A percentile compares a stretch with the other conserved stretches of the same genome.
Evolutionary conservation across 768 basidiomycete species (phyloP).

Genomic region (Auricularia cornea): DNA sequence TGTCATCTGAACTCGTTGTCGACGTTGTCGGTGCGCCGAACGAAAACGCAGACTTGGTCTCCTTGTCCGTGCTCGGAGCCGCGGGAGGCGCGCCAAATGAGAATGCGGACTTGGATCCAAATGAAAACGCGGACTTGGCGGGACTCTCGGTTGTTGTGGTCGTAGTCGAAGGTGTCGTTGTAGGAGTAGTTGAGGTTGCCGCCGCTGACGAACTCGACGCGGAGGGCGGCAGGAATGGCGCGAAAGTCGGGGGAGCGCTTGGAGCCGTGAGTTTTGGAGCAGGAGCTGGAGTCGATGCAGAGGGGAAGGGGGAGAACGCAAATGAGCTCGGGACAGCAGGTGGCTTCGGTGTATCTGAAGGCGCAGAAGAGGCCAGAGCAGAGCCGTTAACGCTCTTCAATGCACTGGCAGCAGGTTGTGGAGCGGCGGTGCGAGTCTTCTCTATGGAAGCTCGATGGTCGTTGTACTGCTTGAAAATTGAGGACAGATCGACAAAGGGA

Average conservation of each 20-base stretch:
- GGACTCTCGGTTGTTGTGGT: neutral
- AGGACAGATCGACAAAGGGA: conserved; percentile 59
- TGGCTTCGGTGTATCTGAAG: neutral
- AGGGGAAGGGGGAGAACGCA: neutral
- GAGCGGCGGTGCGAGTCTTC: conserved; percentile 41
- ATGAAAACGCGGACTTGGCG: neutral
- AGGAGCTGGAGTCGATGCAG: neutral
- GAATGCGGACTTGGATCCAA: neutral
- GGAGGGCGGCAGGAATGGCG: conserved; percentile 3
- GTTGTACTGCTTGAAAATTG: conserved; percentile 51
- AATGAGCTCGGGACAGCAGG: neutral
- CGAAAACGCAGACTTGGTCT: no score
- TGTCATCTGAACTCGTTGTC: no score
- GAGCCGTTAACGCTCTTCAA: neutral
- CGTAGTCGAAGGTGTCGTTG: neutral
- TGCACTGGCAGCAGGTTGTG: conserved; percentile 9
- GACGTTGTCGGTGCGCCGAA: no score
- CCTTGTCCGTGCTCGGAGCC: neutral
- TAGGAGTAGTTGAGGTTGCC: neutral
- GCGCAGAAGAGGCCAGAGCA: neutral
- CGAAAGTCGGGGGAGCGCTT: conserved; percentile 4
- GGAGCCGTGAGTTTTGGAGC: neutral
- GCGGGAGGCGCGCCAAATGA: conserved; percentile 1
- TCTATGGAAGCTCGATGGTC: conserved; percentile 45
- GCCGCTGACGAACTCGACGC: conserved; percentile 5